A percentile compares a stretch with the other conserved stretches of the same genome.
Conservation (phyloP, 305 asterid genomes). For the Petunia hybrid region DNA sequence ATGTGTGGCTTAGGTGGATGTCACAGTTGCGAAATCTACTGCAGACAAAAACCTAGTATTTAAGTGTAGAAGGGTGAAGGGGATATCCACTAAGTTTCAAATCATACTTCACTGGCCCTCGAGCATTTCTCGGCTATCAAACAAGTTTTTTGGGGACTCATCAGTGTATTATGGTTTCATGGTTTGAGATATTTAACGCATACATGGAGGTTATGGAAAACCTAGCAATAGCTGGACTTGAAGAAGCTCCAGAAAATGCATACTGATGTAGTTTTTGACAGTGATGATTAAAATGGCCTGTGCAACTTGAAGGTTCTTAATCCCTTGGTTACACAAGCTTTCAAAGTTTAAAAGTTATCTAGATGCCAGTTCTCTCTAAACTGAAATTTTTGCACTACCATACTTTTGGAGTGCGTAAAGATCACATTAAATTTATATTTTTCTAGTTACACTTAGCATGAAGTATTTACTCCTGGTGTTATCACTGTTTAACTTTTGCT, state of each 20-base stretch:
- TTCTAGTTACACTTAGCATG: not conserved
- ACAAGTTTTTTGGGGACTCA: too few relatives aligned
- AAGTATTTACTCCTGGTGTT: not conserved
- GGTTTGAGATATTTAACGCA: too few relatives aligned
- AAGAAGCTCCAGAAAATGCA: not conserved
- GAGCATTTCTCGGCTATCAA: too few relatives aligned
- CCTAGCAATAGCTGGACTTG: conserved; percentile 19
- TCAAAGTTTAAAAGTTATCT: not conserved
- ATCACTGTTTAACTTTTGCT: conserved; percentile 5
- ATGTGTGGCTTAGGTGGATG: too few relatives aligned
- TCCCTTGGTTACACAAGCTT: conserved; percentile 7
- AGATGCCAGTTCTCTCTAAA: not conserved
- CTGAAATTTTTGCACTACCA: conserved; percentile 2
- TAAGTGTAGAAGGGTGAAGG: too few relatives aligned
- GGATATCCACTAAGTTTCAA: too few relatives aligned
- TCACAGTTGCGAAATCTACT: too few relatives aligned
- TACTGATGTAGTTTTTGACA: not conserved
- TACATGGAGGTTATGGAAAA: too few relatives aligned
- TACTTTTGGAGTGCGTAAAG: not conserved
- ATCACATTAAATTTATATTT: not conserved
- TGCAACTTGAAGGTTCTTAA: not conserved
- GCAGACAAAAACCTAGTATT: too few relatives aligned
- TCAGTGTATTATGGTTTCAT: too few relatives aligned
- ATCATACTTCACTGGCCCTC: too few relatives aligned
- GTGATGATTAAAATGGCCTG: not conserved